Evolutionary conservation across 2,329 filamentous ascomycete species (phyloP).

Genomic region (Exophiala bonariae): DNA sequence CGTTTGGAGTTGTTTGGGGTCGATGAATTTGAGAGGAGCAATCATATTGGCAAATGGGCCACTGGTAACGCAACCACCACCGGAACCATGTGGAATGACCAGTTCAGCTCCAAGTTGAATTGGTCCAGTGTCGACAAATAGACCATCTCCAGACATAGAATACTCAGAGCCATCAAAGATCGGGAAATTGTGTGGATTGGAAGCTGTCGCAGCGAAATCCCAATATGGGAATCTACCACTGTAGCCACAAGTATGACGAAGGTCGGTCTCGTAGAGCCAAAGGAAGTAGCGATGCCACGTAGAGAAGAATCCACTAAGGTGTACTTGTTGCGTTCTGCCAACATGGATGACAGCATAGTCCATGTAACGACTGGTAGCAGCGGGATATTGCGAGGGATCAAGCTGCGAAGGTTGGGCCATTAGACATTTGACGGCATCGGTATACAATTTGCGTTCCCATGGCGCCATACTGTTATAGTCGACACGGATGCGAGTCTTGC

Average conservation of each 20-base stretch:
- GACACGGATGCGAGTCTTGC: slow-evolving; percentile 18
- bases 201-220: slow-evolving; percentile 36
- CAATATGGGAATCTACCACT: slow-evolving; percentile 45
- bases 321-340: slow-evolving; percentile 36
- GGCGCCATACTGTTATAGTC: slow-evolving; percentile 26
- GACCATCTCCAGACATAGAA: slow-evolving; percentile 35
- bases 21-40: slow-evolving; percentile 24
- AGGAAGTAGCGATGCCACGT: slow-evolving; percentile 49
- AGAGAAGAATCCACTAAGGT: slow-evolving; percentile 40
- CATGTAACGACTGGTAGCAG: slow-evolving; percentile 37
- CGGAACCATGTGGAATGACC: slow-evolving; percentile 27
- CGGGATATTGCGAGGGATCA: slow-evolving; percentile 30
- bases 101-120: slow-evolving; percentile 21
- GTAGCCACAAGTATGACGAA: slow-evolving; percentile 48
- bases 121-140: slow-evolving; percentile 22
- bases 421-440: slow-evolving; percentile 41
- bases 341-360: slow-evolving; percentile 45
- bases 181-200: slow-evolving; percentile 28
- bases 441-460: slow-evolving; percentile 34
- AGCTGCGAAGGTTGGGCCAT: slow-evolving; percentile 34
- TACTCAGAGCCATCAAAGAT: slow-evolving; percentile 40
- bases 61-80: slow-evolving; percentile 29
- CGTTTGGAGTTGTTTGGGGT: slow-evolving; percentile 19
- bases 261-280: slow-evolving; percentile 43
- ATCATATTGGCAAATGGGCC: slow-evolving; percentile 30